These are phyloP conservation scores for Geranium rotundifolium DNA, from an alignment of 345 rosid species.

Conservation along the genomic window DNA sequence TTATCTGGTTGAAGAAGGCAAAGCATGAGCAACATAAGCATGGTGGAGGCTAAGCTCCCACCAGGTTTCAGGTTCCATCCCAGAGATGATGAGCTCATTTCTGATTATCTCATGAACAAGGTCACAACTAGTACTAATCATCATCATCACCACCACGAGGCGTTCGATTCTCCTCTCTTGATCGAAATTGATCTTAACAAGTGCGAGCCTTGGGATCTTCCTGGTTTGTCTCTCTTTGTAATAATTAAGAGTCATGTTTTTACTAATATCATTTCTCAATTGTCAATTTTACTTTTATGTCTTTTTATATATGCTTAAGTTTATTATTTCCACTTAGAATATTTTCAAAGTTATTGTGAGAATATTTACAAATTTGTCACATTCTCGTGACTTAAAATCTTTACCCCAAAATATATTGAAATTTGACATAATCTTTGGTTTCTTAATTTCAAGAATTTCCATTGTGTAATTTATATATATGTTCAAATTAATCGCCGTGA, in stretches of 20 bases:
- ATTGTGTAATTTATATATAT: no score
- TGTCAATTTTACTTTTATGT: no score
- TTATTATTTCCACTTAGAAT: no score
- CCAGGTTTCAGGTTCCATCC: conserved; percentile 93
- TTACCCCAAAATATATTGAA: no score
- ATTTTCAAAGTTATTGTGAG: no score
- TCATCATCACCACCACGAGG: neutral
- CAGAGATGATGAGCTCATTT: conserved; percentile 76
- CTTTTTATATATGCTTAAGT: no score
- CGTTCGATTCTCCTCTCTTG: conserved; percentile 29
- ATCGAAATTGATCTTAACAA: conserved; percentile 84
- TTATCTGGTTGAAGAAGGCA: neutral
- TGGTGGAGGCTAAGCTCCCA: conserved; percentile 65
- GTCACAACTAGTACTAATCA: conserved; percentile 5
- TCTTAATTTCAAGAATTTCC: no score
- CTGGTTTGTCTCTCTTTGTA: conserved; percentile 29
- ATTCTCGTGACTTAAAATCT: no score
- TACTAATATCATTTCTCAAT: no score
- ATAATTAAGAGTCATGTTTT: no score
- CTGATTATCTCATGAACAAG: conserved; percentile 70
- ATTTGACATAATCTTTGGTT: no score
- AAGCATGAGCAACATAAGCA: conserved; percentile 42
- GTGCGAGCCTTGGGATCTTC: conserved; percentile 95
- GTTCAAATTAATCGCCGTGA: neutral
- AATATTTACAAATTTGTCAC: no score